Base-by-base conservation (phyloP, 768 basidiomycete species). In the Lactifluus pinguis region DNA sequence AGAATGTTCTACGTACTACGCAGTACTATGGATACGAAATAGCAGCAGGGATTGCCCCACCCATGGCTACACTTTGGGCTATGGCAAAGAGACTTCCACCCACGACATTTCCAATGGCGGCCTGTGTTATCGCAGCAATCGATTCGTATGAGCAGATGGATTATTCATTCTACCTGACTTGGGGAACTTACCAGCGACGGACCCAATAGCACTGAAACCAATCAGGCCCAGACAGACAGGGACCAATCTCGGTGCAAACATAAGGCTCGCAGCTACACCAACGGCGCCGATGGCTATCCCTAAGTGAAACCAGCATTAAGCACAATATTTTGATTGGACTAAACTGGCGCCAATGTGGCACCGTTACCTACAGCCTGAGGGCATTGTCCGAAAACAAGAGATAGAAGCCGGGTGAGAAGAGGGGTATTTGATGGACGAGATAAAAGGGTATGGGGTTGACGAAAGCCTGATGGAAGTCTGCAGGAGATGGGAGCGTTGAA, bases 81-180 rank as follows among this genome's bases (percentile, higher is more conserved):
- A 3, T 11, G 14, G 63, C 63, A 25, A 65, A 58, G 1, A 56
- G 19, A n/a, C 62, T 57, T 9, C 61, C 56, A 1, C 55, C 60
- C 9, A n/a, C 63, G 29, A 62, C 55, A 41, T 55, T 62, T 2
- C 61, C 60, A 11, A 65, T 62, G 6, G 39, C 36, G 7, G 63
- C 34, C n/a, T 65, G 61, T 0, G 55, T 57, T 1, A 19, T 41
- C 8, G 55, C 56, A 8, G 63, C 56, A 4, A 57, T 15, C 0
- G 59, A 14, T 19, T 25, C 45, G 9, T 19, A 44, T 19, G 17
- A 44, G 19, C n/a, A 19, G 10, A 5, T 25, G 19, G 45, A 5
- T 14, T 11, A 10, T 21, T 21, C n/a, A 10, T 21, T 21, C n/a
- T 47, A 13, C 8, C 11, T 10, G 45, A 47, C 10, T 13, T 13